A percentile compares a stretch with the other conserved stretches of the same genome.
These are phyloP conservation scores for Ogataea sp. DNA, from an alignment of 805 yeast genomes.

Conservation along the genomic window DNA sequence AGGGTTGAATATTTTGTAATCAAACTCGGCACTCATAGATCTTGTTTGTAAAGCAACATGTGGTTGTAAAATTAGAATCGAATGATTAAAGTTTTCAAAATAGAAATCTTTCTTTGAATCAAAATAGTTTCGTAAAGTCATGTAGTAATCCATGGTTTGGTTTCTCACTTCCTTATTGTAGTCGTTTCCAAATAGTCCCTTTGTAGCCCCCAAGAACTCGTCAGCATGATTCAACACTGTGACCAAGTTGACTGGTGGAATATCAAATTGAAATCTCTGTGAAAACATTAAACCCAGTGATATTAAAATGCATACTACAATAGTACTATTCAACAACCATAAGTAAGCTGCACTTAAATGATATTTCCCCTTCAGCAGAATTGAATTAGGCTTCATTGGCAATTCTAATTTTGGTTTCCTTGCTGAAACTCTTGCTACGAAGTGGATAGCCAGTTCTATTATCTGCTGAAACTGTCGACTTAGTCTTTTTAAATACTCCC, in stretches of 20 bases:
- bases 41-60: neutral
- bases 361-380: no score
- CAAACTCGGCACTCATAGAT: neutral
- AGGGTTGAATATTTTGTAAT: neutral
- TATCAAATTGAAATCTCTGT: neutral
- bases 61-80: neutral
- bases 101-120: neutral
- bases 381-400: no score
- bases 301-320: neutral
- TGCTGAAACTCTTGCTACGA: no score
- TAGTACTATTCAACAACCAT: neutral
- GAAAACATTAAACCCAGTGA: neutral
- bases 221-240: neutral
- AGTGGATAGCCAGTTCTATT: no score
- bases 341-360: no score
- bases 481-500: no score
- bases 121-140: neutral
- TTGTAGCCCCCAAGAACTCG: neutral
- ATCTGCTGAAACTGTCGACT: no score
- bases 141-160: neutral
- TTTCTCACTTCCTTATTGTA: neutral
- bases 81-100: neutral
- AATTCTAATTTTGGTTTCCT: no score
- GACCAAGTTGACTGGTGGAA: neutral
- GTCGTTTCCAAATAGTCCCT: neutral